Conservation (phyloP, 257 asterid genomes). For the Nicotiana noctiflora region DNA sequence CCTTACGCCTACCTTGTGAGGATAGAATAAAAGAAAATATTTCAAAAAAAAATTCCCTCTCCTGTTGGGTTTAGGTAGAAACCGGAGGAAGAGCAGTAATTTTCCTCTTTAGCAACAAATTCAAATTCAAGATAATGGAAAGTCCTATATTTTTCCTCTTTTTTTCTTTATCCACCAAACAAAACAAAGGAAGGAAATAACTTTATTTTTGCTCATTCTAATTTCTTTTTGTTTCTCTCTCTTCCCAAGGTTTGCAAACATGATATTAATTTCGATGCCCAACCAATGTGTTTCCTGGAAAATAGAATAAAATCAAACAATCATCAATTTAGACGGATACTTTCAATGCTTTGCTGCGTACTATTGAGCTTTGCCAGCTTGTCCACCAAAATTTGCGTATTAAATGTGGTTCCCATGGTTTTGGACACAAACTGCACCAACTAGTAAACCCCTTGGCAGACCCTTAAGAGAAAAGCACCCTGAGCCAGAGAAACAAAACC, state of each 20-base stretch:
- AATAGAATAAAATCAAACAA: neutral
- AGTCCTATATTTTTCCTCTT: neutral
- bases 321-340: conserved; percentile 52
- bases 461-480: conserved; percentile 16
- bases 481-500: conserved; percentile 4
- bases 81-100: neutral
- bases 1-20: no score
- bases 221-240: neutral
- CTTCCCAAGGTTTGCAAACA: neutral
- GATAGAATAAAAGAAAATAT: no score
- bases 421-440: conserved; percentile 16
- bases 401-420: conserved; percentile 78
- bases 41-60: neutral
- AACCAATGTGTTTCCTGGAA: neutral
- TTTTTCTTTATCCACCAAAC: conserved; percentile 5
- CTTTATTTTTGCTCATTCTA: neutral
- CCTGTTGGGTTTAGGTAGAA: neutral
- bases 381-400: conserved; percentile 80
- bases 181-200: neutral
- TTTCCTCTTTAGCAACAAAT: neutral
- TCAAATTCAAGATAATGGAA: neutral
- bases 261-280: neutral
- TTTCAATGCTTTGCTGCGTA: conserved; percentile 95
- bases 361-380: conserved; percentile 83
- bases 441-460: conserved; percentile 23